Conservation (phyloP, 768 basidiomycete species). For the Infundibulicybe gibba region DNA sequence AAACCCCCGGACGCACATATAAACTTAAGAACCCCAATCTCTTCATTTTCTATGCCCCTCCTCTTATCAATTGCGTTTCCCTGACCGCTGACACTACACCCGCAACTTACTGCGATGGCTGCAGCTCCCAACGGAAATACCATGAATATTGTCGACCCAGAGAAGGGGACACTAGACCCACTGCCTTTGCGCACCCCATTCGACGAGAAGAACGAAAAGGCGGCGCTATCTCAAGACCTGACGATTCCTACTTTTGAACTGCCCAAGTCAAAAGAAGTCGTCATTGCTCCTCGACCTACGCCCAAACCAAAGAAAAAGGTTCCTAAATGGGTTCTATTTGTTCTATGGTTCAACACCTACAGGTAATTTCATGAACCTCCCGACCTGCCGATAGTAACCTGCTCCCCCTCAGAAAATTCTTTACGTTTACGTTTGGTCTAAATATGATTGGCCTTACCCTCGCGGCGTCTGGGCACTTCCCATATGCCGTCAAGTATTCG, state of each 20-base stretch:
- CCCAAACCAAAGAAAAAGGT: constrained; percentile 49
- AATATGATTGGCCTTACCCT: constrained; percentile 63
- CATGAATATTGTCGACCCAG: constrained; percentile 46
- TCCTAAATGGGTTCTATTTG: constrained; percentile 56
- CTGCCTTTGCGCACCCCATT: constrained; percentile 25
- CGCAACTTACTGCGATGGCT: constrained; percentile 33
- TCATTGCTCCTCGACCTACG: constrained; percentile 10
- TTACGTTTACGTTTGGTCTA: constrained; percentile 53
- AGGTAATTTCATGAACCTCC: constrained; percentile 32
- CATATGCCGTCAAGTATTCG: constrained; percentile 55
- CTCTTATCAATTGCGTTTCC: constrained; percentile 7
- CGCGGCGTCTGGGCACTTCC: constrained; percentile 62
- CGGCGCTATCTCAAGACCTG: constrained; percentile 13
- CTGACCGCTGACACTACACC: not conserved
- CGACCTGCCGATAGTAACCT: not conserved
- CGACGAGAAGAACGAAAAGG: constrained; percentile 34
- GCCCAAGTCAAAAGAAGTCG: too few species aligned
- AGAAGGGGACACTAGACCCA: constrained; percentile 54
- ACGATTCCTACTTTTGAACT: constrained; percentile 14
- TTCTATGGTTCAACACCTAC: constrained; percentile 72
- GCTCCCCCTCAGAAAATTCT: constrained; percentile 52
- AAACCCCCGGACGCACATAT: not conserved
- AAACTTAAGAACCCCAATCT: constrained; percentile 14
- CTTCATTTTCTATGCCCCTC: constrained; percentile 10
- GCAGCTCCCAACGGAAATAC: constrained; percentile 32